Evolutionary conservation across 306 rosid species (phyloP).

Genomic region (Acacia confusa): DNA sequence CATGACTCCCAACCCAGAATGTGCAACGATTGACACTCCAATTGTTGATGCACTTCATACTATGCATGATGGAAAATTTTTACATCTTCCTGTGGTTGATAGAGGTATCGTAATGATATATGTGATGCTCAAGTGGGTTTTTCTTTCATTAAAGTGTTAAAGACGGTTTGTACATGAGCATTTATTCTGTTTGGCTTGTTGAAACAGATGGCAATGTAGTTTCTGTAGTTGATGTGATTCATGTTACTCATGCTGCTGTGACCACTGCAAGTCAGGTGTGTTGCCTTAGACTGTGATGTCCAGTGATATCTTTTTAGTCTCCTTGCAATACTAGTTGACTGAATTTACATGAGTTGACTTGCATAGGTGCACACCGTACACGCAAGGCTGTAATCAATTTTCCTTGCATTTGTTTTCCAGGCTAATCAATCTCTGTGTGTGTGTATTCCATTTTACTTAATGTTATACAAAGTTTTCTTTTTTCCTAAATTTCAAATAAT

Average conservation of each 20-base stretch:
- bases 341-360: slow-evolving; percentile 15
- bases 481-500: not conserved
- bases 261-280: slow-evolving; percentile 76
- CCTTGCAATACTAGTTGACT: slow-evolving; percentile 15
- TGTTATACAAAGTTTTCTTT: not conserved
- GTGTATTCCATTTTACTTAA: not conserved
- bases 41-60: slow-evolving; percentile 96
- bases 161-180: not conserved
- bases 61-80: slow-evolving; percentile 96
- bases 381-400: not conserved
- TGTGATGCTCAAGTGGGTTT: slow-evolving; percentile 4
- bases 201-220: slow-evolving; percentile 75
- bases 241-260: slow-evolving; percentile 97
- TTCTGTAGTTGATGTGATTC: slow-evolving; percentile 89
- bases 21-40: slow-evolving; percentile 80
- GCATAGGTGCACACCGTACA: not conserved
- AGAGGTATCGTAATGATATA: slow-evolving; percentile 62
- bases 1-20: slow-evolving; percentile 98
- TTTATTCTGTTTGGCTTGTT: slow-evolving; percentile 41
- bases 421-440: not conserved
- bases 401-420: not conserved
- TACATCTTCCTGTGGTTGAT: slow-evolving; percentile 91
- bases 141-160: not conserved
- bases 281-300: slow-evolving; percentile 33
- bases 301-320: slow-evolving; percentile 5